phyloP scores from a whole-genome alignment of 1,284 basidiomycete species.

The Leccinum pseudoinsigne region DNA sequence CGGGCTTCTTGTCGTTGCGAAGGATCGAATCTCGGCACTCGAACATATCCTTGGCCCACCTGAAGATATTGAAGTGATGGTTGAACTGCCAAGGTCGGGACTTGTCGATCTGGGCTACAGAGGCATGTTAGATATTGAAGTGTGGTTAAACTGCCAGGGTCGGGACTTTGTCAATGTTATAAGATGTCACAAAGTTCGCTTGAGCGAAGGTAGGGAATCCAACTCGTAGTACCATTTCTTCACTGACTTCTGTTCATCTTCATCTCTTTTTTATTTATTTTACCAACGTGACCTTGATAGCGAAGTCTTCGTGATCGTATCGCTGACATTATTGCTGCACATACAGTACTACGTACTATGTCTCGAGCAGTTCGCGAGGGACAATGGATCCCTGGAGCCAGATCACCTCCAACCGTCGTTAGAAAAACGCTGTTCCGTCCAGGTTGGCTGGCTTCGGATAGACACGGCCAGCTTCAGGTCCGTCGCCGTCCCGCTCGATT shows the following conservation, averaged over 20 bases:
- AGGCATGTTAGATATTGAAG: conserved; percentile 34
- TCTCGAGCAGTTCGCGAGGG: conserved; percentile 80
- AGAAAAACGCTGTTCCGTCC: conserved; percentile 40
- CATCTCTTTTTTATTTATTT: too few relatives aligned
- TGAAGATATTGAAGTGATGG: conserved; percentile 41
- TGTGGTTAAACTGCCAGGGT: too few relatives aligned
- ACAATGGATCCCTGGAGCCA: conserved; percentile 74
- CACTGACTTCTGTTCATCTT: too few relatives aligned
- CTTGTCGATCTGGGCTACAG: conserved; percentile 69
- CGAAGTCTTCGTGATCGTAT: conserved; percentile 82
- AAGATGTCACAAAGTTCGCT: too few relatives aligned
- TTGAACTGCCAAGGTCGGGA: conserved; percentile 55
- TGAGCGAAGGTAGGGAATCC: too few relatives aligned
- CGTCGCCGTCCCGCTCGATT: conserved; percentile 21
- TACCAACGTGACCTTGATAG: conserved; percentile 35
- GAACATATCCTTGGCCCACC: conserved; percentile 49
- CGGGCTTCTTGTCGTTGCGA: conserved; percentile 63
- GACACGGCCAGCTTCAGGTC: conserved; percentile 89
- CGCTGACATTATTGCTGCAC: conserved; percentile 74
- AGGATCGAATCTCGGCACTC: conserved; percentile 63
- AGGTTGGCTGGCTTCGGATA: conserved; percentile 77
- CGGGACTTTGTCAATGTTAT: too few relatives aligned
- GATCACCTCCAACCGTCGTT: conserved; percentile 55
- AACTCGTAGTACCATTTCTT: too few relatives aligned
- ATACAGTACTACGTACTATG: conserved; percentile 45